Evolutionary conservation across 2,329 filamentous ascomycete species (phyloP), one percentile per base, ranked within the genome.

Genomic region (Arthrinium puccinioides): DNA sequence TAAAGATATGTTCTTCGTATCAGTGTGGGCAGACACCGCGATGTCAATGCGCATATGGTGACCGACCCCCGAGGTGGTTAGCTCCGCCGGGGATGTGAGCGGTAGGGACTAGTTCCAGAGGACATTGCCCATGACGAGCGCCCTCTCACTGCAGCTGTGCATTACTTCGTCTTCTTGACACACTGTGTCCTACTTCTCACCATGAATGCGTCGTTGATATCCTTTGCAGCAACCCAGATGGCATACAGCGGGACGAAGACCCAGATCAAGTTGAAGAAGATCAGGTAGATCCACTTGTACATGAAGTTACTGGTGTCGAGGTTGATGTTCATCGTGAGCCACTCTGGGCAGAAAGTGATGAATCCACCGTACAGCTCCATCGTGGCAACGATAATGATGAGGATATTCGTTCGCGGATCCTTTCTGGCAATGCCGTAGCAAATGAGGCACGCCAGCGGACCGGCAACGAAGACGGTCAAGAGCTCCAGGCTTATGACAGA

Each of bases 261-360:
- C 79, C 79, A 84, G 4, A 82, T 61, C 48, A 69, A 71, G 57
- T 84, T 84, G 65, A 84, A 83, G 58, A 83, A 82, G 46, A 80
- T 64, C 13, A 84, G 61, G 47, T 82, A 83, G 11, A 82, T 63
- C 78, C 78, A 83, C 44, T 72, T 61, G 50, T 79, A 80, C 76
- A 84, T 79, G 48, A 75, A 81, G 59, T 82, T 83, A 60, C 69
- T 77, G 14, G 67, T 67, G 54, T 82, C 75, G 41, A 84, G 70
- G 52, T 79, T 81, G 45, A 69, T 52, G 53, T 70, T 82, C 36
- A 69, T 70, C 3, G 69, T 74, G 10, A 84, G 61, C 79, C 79
- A 84, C 59, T 84, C 79, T 10, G 79, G 79, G 57, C 73, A 78
- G 53, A 84, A 84, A 0, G 79, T 84, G 74, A 84, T 82, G 61